Evolutionary conservation across 2,329 filamentous ascomycete genomes (phyloP), one percentile per base, ranked within the genome.

Genomic region (Karstenula rhodostoma): DNA sequence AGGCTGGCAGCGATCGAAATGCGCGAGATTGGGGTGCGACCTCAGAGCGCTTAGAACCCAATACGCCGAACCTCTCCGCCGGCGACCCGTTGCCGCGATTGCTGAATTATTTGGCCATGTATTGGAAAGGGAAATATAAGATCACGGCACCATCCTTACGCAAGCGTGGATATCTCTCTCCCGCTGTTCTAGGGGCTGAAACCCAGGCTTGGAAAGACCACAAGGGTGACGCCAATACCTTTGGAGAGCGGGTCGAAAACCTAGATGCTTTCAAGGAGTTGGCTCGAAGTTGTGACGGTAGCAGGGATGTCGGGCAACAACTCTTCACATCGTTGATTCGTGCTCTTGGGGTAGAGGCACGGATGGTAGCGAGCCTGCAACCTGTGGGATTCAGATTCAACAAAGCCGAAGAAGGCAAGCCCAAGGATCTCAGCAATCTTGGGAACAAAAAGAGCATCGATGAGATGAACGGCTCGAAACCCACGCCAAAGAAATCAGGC

Each of bases 311-410:
- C 3, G 94, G 93, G 0, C 90, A 92, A 0, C 94, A 98, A 72
- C 83, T 99, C 0, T 98, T 98, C 66, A 96, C 93, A 0, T 92
- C 93, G 3, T 80, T 99, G 8, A 76, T 97, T 23, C 85, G 95
- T 65, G 93, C 89, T 0, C 74, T 98, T 12, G 92, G 92, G 0
- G 81, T 98, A 2, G 93, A 97, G 70, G 87, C 92, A 12, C 86
- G 94, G 32, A 85, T 98, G 83, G 88, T 98, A 2, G 89, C 89
- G 10, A 97, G 88, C 72, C 75, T 99, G 43, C 95, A 98, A 73
- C 90, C 93, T 0, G 80, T 92, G 23, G 95, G 95, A 0, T 97
- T 96, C 76, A 93, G 93, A 1, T 98, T 93, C 89, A 96, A 88
- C 62, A 96, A 94, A 75, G 79, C 85, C 12, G 95, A 99, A 77